A percentile compares a stretch with the other conserved stretches of the same genome.
Conservation (phyloP, 2,329 filamentous ascomycete species). For the Stylonectria norvegica region DNA sequence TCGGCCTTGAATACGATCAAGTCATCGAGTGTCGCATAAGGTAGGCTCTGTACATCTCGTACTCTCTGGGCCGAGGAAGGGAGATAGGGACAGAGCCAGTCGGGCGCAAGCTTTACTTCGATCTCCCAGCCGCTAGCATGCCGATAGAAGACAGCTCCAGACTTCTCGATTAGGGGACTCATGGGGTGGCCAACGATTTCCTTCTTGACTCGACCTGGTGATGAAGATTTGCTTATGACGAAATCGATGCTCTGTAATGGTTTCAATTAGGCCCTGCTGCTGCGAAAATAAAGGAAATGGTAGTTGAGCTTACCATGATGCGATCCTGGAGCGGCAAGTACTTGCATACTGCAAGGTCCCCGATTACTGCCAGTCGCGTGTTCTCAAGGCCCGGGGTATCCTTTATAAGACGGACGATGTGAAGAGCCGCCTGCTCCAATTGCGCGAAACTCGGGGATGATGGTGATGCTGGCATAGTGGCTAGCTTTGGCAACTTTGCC, state of each 20-base stretch:
- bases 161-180: constrained; percentile 25
- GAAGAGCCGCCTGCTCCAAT: constrained; percentile 72
- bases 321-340: constrained; percentile 21
- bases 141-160: constrained; percentile 24
- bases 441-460: constrained; percentile 29
- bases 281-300: neutral
- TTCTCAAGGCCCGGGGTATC: constrained; percentile 27
- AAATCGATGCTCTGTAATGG: constrained; percentile 26
- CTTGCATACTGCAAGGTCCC: constrained; percentile 26
- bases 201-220: constrained; percentile 27
- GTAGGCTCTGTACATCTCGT: constrained; percentile 20
- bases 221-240: constrained; percentile 29
- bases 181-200: constrained; percentile 29
- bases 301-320: constrained; percentile 19
- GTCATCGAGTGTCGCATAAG: constrained; percentile 27
- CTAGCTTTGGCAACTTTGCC: too few species aligned
- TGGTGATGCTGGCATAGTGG: too few species aligned
- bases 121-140: constrained; percentile 27
- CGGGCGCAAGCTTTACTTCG: constrained; percentile 29
- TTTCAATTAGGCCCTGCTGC: neutral
- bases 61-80: constrained; percentile 23
- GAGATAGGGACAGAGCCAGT: constrained; percentile 30
- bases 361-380: constrained; percentile 27
- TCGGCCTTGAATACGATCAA: constrained; percentile 29
- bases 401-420: constrained; percentile 84